These are phyloP conservation scores for Drechslerella dactyloides DNA, from an alignment of 2,329 filamentous ascomycete species.

Conservation along the genomic window DNA sequence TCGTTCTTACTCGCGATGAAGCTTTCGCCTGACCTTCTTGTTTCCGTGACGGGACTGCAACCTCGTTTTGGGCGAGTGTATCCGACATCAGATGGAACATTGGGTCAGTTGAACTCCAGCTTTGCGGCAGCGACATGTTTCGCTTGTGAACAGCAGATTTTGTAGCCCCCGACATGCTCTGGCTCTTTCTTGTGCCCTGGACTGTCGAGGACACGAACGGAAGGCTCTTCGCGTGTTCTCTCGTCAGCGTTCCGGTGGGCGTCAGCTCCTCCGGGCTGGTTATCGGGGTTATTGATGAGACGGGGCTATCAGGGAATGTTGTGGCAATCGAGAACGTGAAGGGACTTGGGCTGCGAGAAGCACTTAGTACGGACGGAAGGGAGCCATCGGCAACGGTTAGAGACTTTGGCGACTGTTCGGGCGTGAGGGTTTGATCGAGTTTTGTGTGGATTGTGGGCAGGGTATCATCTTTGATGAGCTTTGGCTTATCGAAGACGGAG, in stretches of 20 bases:
- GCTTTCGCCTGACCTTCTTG: constrained; percentile 29
- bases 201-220: constrained; percentile 3
- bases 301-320: constrained; percentile 44
- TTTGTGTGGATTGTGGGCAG: constrained; percentile 41
- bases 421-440: constrained; percentile 47
- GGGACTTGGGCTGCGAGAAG: constrained; percentile 42
- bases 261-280: constrained; percentile 46
- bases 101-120: constrained; percentile 15
- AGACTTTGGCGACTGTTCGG: constrained; percentile 46
- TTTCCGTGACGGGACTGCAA: constrained; percentile 9
- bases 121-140: constrained; percentile 36
- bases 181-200: constrained; percentile 7
- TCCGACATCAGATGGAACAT: constrained; percentile 3
- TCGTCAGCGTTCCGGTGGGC: constrained; percentile 24
- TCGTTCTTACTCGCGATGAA: constrained; percentile 18
- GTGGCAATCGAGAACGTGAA: constrained; percentile 37
- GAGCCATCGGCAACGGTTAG: constrained; percentile 21
- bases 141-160: constrained; percentile 21
- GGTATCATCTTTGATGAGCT: constrained; percentile 40
- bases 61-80: constrained; percentile 1
- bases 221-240: constrained; percentile 13
- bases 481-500: constrained; percentile 16
- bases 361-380: constrained; percentile 24
- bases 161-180: background rate
- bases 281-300: constrained; percentile 39